Evolutionary conservation across 352 stramenopile genomes (phyloP).

Genomic region (Phytophthora uliginosa): DNA sequence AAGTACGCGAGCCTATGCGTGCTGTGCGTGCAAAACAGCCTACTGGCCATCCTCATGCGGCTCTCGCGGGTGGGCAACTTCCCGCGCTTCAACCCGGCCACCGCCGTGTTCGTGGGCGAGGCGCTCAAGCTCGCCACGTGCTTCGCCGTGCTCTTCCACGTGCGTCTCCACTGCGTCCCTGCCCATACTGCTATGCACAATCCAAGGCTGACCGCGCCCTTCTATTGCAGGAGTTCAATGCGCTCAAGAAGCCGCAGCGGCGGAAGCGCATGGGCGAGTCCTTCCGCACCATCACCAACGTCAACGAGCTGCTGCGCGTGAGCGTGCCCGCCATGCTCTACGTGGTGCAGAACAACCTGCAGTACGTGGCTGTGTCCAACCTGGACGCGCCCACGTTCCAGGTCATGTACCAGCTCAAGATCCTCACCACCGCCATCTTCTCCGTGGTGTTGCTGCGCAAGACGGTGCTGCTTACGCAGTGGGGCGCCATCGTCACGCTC

Average conservation of each 20-base stretch:
- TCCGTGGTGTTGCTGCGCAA: constrained; percentile 84
- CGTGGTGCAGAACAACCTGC: constrained; percentile 88
- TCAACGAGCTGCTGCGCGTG: constrained; percentile 72
- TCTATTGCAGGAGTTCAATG: constrained; percentile 37
- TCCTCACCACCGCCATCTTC: constrained; percentile 88
- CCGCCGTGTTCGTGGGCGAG: constrained; percentile 79
- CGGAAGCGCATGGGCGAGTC: constrained; percentile 35
- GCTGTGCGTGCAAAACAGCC: constrained; percentile 86
- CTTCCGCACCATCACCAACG: constrained; percentile 66
- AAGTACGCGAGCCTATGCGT: constrained; percentile 84
- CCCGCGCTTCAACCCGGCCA: constrained; percentile 80
- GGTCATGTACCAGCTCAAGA: constrained; percentile 91
- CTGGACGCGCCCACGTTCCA: constrained; percentile 86
- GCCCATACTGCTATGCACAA: neutral
- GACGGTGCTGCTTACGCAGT: constrained; percentile 78
- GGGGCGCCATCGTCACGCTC: constrained; percentile 81
- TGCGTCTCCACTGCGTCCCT: constrained; percentile 17
- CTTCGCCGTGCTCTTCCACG: constrained; percentile 55
- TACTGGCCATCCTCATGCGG: constrained; percentile 84
- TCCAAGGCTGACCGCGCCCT: neutral
- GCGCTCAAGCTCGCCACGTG: constrained; percentile 74
- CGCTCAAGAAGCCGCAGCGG: constrained; percentile 34
- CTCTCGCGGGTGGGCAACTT: constrained; percentile 80
- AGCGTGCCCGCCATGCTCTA: constrained; percentile 85
- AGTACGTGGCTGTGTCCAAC: constrained; percentile 86